Evolutionary conservation across 2,329 filamentous ascomycete genomes (phyloP).

Genomic region (Eurotiales sp.): DNA sequence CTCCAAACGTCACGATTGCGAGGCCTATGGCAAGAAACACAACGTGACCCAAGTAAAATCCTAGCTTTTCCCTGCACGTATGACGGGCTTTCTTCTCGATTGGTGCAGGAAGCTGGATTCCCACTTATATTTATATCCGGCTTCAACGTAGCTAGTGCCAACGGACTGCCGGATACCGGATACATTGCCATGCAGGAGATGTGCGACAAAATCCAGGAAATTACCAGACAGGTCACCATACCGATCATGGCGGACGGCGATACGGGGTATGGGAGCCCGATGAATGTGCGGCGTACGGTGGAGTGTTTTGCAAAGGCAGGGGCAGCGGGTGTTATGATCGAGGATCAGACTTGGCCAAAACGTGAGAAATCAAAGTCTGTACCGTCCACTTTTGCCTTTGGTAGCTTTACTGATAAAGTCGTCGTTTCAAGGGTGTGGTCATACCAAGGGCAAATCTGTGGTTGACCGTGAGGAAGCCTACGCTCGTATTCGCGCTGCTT

Average conservation of each 20-base stretch:
- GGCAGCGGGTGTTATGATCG: slow-evolving; percentile 50
- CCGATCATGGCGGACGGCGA: slow-evolving; percentile 56
- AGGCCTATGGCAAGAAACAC: slow-evolving; percentile 40
- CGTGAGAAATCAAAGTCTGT: slow-evolving; percentile 35
- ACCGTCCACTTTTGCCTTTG: too few species aligned
- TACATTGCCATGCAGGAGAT: slow-evolving; percentile 50
- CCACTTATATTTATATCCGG: slow-evolving; percentile 45
- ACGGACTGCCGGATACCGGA: slow-evolving; percentile 46
- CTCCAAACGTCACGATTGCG: slow-evolving; percentile 22
- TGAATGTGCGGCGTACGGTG: slow-evolving; percentile 13
- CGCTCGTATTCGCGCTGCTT: slow-evolving; percentile 23
- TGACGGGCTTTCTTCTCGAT: slow-evolving; percentile 42
- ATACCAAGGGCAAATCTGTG: slow-evolving; percentile 35
- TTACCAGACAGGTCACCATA: slow-evolving; percentile 32
- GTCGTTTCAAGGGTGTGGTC: slow-evolving; percentile 34
- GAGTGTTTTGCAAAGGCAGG: slow-evolving; percentile 44
- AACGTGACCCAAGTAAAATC: slow-evolving; percentile 42
- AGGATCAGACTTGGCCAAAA: slow-evolving; percentile 49
- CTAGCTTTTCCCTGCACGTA: slow-evolving; percentile 44
- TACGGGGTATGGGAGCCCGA: slow-evolving; percentile 45
- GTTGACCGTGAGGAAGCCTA: slow-evolving; percentile 22
- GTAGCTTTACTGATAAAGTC: not conserved
- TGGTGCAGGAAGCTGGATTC: slow-evolving; percentile 47
- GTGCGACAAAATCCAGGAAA: slow-evolving; percentile 45
- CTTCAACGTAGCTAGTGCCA: slow-evolving; percentile 39